Percentiles rank a stretch among this genome's conserved stretches.
Evolutionary conservation across 352 stramenopile genomes (phyloP).

Genomic region (Blastocystis sp.): DNA sequence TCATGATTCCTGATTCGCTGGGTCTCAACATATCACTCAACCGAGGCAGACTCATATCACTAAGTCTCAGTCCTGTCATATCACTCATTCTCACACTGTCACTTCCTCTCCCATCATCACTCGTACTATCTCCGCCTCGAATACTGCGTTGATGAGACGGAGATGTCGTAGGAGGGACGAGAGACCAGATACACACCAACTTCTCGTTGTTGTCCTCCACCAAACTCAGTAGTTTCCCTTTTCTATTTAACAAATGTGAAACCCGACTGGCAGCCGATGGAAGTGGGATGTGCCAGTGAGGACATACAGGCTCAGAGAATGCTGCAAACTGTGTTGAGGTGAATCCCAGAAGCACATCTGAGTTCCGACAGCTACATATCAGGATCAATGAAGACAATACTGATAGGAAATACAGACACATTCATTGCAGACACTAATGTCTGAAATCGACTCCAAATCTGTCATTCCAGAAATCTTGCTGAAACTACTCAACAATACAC

Average conservation of each 20-base stretch:
- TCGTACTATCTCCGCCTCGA: no score
- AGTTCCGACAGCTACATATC: background rate
- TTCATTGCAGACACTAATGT: background rate
- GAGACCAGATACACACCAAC: no score
- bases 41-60: background rate
- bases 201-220: no score
- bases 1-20: background rate
- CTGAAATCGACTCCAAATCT: background rate
- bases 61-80: no score
- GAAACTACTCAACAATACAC: background rate
- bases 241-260: background rate
- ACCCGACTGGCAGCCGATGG: background rate
- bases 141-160: no score
- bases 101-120: no score
- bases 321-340: background rate
- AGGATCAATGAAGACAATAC: background rate
- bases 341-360: background rate
- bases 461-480: background rate
- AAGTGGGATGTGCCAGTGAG: background rate
- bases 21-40: background rate
- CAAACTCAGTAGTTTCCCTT: background rate
- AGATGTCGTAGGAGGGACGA: no score
- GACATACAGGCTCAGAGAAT: background rate
- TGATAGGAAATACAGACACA: background rate
- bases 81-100: no score